Evolutionary conservation across 2,329 filamentous ascomycete genomes (phyloP).

Genomic region (Pestalotiopsis sp.): DNA sequence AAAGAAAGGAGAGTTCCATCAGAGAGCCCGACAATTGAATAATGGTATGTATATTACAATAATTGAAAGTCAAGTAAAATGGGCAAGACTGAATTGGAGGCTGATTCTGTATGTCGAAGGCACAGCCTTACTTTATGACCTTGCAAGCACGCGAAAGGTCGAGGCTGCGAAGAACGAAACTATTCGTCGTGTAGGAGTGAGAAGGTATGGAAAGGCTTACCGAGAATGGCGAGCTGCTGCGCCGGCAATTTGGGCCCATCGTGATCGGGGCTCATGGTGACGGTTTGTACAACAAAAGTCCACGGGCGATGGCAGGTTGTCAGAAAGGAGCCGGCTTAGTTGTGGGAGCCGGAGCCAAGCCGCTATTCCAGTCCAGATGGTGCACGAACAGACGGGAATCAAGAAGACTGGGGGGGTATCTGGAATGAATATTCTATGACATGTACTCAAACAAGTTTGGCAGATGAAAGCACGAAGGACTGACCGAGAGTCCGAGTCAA

Average conservation of each 20-base stretch:
- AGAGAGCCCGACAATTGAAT: not conserved
- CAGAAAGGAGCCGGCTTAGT: not conserved
- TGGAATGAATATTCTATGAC: not conserved
- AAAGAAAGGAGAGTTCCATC: not conserved
- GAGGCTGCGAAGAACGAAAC: not conserved
- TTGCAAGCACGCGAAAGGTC: not conserved
- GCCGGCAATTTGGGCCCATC: constrained; percentile 65
- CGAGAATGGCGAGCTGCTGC: constrained; percentile 75
- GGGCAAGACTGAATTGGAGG: not conserved
- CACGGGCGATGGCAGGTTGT: not conserved
- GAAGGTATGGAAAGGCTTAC: constrained; percentile 47
- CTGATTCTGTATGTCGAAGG: not conserved
- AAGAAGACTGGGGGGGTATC: not conserved
- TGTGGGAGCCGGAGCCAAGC: not conserved
- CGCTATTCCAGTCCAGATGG: not conserved
- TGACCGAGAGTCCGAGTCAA: not conserved
- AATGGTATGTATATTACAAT: not conserved
- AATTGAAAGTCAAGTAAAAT: not conserved
- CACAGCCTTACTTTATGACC: not conserved
- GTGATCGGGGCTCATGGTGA: constrained; percentile 20
- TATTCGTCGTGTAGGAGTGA: constrained; percentile 6
- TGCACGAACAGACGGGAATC: not conserved
- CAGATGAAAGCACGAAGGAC: not conserved
- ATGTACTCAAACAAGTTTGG: not conserved
- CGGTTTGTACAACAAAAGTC: not conserved